Percentiles rank a stretch among this genome's conserved stretches.
These are phyloP conservation scores for Aspergillus ochraceoroseus DNA, from an alignment of 2,329 filamentous ascomycete genomes.

Conservation along the genomic window DNA sequence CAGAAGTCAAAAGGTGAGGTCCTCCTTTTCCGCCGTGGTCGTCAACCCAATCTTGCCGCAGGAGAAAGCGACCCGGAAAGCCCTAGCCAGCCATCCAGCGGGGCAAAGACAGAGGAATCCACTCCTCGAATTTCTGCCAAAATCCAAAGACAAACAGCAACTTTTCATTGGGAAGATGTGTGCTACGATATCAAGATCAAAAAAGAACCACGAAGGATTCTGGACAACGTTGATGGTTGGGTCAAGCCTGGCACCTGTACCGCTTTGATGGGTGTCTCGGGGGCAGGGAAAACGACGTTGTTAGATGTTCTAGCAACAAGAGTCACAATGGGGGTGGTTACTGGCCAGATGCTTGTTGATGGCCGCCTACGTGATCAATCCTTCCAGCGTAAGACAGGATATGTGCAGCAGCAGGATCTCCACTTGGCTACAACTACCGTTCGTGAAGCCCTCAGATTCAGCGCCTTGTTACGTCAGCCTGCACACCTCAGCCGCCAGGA, in stretches of 20 bases:
- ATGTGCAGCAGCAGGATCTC: constrained; percentile 62
- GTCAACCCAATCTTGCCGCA: constrained; percentile 9
- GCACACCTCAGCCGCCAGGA: constrained; percentile 54
- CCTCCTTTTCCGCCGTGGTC: constrained; percentile 28
- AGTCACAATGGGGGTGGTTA: constrained; percentile 61
- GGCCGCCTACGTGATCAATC: constrained; percentile 53
- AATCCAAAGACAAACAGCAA: constrained; percentile 49
- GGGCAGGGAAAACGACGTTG: constrained; percentile 81
- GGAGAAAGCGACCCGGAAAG: constrained; percentile 5
- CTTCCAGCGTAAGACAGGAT: constrained; percentile 61
- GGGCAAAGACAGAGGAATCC: constrained; percentile 6
- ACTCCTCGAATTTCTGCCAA: constrained; percentile 29
- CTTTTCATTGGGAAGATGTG: constrained; percentile 51
- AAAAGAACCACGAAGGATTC: constrained; percentile 43
- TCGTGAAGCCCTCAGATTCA: constrained; percentile 62
- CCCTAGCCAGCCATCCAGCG: background rate
- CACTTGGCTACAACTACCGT: constrained; percentile 60
- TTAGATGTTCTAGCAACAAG: constrained; percentile 68
- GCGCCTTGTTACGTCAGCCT: constrained; percentile 59
- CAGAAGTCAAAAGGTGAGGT: constrained; percentile 30
- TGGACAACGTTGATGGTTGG: constrained; percentile 48
- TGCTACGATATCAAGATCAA: constrained; percentile 49
- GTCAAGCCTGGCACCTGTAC: constrained; percentile 49
- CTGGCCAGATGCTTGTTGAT: constrained; percentile 60
- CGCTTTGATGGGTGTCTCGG: constrained; percentile 52